Evolutionary conservation across 352 stramenopile genomes (phyloP).

Genomic region (Globisporangium radiosum): DNA sequence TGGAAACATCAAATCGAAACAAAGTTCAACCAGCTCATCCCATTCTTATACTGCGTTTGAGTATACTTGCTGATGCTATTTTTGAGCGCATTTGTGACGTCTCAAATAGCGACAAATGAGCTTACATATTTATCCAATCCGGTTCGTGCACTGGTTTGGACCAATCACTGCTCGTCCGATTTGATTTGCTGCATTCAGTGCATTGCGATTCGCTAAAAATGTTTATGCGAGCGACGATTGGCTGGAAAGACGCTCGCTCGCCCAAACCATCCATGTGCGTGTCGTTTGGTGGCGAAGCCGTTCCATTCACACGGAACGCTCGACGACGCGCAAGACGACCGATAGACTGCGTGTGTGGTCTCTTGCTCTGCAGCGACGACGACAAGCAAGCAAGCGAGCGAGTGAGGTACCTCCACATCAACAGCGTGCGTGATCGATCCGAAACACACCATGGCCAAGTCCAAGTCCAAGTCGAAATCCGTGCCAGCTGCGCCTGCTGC

Average conservation of each 20-base stretch:
- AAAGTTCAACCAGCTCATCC: constrained; percentile 10
- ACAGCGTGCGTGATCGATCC: not conserved
- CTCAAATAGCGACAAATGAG: too few relatives aligned
- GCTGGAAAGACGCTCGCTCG: constrained; percentile 3
- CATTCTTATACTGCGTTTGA: too few relatives aligned
- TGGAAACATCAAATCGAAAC: constrained; percentile 7
- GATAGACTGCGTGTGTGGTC: not conserved
- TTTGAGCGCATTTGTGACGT: too few relatives aligned
- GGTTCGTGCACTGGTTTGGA: too few relatives aligned
- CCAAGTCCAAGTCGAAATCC: constrained; percentile 13
- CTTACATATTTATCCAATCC: too few relatives aligned
- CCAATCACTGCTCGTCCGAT: too few relatives aligned
- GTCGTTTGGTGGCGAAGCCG: constrained; percentile 17
- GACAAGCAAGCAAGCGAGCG: not conserved
- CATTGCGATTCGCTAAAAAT: not conserved
- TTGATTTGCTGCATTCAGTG: too few relatives aligned
- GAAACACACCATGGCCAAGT: constrained; percentile 23
- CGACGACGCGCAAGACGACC: constrained; percentile 2
- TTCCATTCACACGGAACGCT: not conserved
- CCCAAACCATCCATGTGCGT: constrained; percentile 16
- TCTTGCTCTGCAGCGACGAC: too few relatives aligned
- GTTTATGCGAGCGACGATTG: not conserved
- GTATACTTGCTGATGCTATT: too few relatives aligned
- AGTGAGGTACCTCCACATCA: not conserved
- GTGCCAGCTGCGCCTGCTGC: not conserved